Percentiles rank a stretch among this genome's conserved stretches.
These are phyloP conservation scores for Cercospora sesami DNA, from an alignment of 2,329 filamentous ascomycete genomes.

Conservation along the genomic window DNA sequence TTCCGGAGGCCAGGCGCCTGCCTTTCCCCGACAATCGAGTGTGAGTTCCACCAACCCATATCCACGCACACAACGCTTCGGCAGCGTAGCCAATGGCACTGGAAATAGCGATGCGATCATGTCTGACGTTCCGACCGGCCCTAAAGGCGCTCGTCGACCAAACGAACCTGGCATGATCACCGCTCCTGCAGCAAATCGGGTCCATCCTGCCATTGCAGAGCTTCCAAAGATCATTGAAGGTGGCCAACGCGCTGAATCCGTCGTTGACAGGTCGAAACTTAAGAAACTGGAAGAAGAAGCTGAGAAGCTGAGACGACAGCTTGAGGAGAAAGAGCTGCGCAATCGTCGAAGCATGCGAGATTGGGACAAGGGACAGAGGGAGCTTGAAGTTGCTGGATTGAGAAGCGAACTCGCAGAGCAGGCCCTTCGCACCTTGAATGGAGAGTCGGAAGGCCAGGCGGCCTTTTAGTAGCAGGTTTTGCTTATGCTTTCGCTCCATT, in stretches of 20 bases:
- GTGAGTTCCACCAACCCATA: constrained; percentile 50
- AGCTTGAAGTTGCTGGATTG: constrained; percentile 47
- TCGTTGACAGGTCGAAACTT: constrained; percentile 47
- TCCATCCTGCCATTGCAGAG: constrained; percentile 43
- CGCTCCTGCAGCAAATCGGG: constrained; percentile 16
- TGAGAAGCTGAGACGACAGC: constrained; percentile 46
- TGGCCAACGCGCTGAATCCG: constrained; percentile 45
- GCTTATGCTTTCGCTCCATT: not conserved
- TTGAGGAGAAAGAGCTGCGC: constrained; percentile 49
- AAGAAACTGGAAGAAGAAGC: constrained; percentile 51
- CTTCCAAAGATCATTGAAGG: constrained; percentile 49
- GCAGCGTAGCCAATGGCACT: constrained; percentile 25
- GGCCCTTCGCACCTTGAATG: constrained; percentile 41
- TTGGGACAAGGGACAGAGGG: constrained; percentile 49
- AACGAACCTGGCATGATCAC: constrained; percentile 22
- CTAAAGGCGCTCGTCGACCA: constrained; percentile 31
- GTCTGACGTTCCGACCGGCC: constrained; percentile 32
- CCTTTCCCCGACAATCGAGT: constrained; percentile 44
- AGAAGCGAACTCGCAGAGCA: constrained; percentile 51
- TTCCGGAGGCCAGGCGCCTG: constrained; percentile 25
- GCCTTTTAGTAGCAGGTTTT: constrained; percentile 30
- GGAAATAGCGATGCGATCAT: constrained; percentile 27
- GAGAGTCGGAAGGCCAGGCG: constrained; percentile 31
- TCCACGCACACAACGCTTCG: constrained; percentile 50
- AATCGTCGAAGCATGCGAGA: constrained; percentile 48